Base-by-base conservation (phyloP, 2,329 filamentous ascomycete species). In the Arthrobotrys conoides region DNA sequence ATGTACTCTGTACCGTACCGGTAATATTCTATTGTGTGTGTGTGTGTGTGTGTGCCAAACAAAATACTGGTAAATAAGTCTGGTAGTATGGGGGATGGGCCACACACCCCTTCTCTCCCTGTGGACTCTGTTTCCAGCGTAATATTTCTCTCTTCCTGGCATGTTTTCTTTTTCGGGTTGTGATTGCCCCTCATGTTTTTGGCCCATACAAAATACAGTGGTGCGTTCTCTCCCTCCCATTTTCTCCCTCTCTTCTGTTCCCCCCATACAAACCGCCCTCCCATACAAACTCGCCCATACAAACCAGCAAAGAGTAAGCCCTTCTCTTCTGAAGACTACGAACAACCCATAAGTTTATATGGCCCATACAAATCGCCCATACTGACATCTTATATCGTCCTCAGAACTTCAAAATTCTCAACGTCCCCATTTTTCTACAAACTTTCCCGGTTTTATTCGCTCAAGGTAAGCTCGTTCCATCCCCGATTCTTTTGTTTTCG, bases 271-370 rank as follows among this genome's bases (percentile, higher is more conserved):
- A 71, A 44, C 59, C 61, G 20, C 27, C 49, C 67, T 67, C 73
- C 72, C 73, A 76, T 76, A 75, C 71, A 75, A 75, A 68, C 61
- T 75, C 71, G 61, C 71, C 64, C 71, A 69, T 75, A 76, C 72
- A 76, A 76, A 69, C 71, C 53, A 48, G 24, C 55, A 51, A 57
- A 73, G 48, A 44, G 72, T 76, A 76, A 76, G 72, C 71, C 36
- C 71, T 76, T 59, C 71, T 27, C 38, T 49, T 30, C 5, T 9
- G 12, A 36, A 16, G 18, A 30, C 14, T 63, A n/a, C 14, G 8
- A 30, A 33, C 61, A 53, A 68, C 53, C 49, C 49, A 68, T 44
- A 24, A 27, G 33, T 59, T 66, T 59, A 41, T 66, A 67, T 59
- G 38, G 57, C 48, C 68, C 27, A 66, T 66, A 65, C 38, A 72